These are phyloP conservation scores for Mycena crocata DNA, from an alignment of 768 basidiomycete genomes.

Conservation along the genomic window DNA sequence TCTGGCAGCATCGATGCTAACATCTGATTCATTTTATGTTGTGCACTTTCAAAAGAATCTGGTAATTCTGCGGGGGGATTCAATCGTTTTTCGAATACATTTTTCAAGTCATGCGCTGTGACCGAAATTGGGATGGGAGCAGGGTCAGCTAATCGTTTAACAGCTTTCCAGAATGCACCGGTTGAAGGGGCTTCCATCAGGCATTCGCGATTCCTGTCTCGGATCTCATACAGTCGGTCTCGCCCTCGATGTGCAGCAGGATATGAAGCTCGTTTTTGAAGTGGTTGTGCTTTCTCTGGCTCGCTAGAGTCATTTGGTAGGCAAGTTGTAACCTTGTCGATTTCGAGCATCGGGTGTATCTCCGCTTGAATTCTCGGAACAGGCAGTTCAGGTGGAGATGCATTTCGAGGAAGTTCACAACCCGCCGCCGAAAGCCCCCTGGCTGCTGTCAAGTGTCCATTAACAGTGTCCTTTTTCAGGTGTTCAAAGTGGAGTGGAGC, in stretches of 20 bases:
- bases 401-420: background rate
- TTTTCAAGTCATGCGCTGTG: background rate
- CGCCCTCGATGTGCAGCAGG: slow-evolving; percentile 1
- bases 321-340: background rate
- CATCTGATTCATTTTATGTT: slow-evolving; percentile 9
- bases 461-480: background rate
- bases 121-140: slow-evolving; percentile 5
- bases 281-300: no score
- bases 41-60: background rate
- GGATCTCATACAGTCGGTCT: background rate
- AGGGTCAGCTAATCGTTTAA: slow-evolving; percentile 2
- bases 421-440: background rate
- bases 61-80: slow-evolving; percentile 5
- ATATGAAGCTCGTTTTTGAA: background rate
- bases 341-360: background rate
- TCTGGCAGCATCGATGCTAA: slow-evolving; percentile 1
- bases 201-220: slow-evolving; percentile 5
- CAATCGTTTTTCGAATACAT: slow-evolving; percentile 6
- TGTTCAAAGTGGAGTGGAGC: slow-evolving; percentile 9
- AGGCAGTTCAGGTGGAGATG: background rate
- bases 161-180: slow-evolving; percentile 11
- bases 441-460: background rate
- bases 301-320: background rate
- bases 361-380: background rate
- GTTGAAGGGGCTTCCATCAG: background rate